Evolutionary conservation across 768 basidiomycete genomes (phyloP).

Genomic region (Trametes sanguinea): DNA sequence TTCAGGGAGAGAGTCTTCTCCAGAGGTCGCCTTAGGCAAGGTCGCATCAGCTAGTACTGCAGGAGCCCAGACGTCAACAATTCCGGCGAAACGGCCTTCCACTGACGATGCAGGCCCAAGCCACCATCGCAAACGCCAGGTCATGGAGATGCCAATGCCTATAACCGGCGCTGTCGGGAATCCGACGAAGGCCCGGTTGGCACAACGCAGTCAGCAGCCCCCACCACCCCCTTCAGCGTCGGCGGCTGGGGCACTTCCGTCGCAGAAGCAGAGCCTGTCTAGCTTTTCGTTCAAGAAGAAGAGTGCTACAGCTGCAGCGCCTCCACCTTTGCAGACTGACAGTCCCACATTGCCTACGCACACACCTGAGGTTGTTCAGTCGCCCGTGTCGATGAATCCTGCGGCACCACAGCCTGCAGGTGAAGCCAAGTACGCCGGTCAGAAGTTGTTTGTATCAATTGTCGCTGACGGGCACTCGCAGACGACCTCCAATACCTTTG

Average conservation of each 20-base stretch:
- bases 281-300: slow-evolving; percentile 24
- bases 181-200: slow-evolving; percentile 23
- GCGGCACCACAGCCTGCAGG: background rate
- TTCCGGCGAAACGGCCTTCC: slow-evolving; percentile 16
- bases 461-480: background rate
- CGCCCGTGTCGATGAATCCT: slow-evolving; percentile 1
- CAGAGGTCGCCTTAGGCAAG: slow-evolving; percentile 13
- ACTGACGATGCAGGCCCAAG: background rate
- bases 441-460: too few species aligned
- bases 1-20: slow-evolving; percentile 20
- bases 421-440: slow-evolving; percentile 4
- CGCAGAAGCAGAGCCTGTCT: slow-evolving; percentile 1
- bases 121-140: slow-evolving; percentile 13
- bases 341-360: slow-evolving; percentile 2
- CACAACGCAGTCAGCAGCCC: slow-evolving; percentile 10
- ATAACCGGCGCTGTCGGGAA: slow-evolving; percentile 17
- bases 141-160: slow-evolving; percentile 17
- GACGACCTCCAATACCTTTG: slow-evolving; percentile 7
- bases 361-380: slow-evolving; percentile 9
- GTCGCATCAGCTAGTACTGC: background rate
- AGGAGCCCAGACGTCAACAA: background rate
- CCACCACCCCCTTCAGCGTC: background rate
- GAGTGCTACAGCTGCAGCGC: background rate
- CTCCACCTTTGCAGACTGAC: background rate
- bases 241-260: too few species aligned